Percentiles rank a stretch among this genome's conserved stretches.
phyloP scores from a whole-genome alignment of 345 rosid genomes.

The Euphorbia tirucalli region DNA sequence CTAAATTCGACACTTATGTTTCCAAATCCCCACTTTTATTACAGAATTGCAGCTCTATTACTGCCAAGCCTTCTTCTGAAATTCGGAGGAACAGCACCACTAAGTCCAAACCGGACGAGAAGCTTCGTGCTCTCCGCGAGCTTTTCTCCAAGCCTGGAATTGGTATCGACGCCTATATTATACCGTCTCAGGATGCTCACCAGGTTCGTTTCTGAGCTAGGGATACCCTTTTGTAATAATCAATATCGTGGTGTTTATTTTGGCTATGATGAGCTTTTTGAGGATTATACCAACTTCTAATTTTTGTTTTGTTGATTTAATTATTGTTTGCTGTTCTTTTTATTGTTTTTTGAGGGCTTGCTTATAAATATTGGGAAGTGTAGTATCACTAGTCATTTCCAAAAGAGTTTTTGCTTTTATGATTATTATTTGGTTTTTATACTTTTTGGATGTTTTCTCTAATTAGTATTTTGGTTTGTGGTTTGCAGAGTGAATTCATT shows the following conservation, averaged over 20 bases:
- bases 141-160: slow-evolving; percentile 63
- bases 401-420: neutral
- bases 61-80: slow-evolving; percentile 77
- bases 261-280: no score
- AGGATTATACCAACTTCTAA: no score
- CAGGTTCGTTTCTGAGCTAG: slow-evolving; percentile 28
- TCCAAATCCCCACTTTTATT: slow-evolving; percentile 28
- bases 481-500: slow-evolving; percentile 81
- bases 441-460: neutral
- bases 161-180: slow-evolving; percentile 86
- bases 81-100: slow-evolving; percentile 36
- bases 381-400: neutral
- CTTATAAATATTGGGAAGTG: neutral
- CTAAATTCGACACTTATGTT: slow-evolving; percentile 20
- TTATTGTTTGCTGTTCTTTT: no score
- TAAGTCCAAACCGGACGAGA: slow-evolving; percentile 54
- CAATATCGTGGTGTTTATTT: no score
- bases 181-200: slow-evolving; percentile 97
- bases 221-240: no score
- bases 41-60: slow-evolving; percentile 52
- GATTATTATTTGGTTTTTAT: neutral
- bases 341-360: no score
- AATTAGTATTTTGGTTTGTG: slow-evolving; percentile 7
- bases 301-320: no score
- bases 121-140: slow-evolving; percentile 65